Conservation (phyloP, 2,329 filamentous ascomycete species). For the Paecilomyces variotii region DNA sequence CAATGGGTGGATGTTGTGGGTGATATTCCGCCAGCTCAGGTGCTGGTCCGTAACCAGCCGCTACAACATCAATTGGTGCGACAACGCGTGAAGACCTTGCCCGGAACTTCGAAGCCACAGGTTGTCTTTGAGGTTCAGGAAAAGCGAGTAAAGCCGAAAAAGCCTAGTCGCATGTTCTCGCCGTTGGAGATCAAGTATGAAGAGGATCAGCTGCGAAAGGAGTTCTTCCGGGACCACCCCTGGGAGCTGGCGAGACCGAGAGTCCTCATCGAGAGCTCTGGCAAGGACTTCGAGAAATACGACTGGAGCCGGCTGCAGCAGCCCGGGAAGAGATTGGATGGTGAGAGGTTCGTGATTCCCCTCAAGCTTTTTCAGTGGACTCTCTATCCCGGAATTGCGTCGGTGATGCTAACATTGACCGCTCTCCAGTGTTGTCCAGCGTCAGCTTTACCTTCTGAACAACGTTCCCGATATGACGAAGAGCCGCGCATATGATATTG, state of each 20-base stretch:
- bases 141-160: constrained; percentile 44
- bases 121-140: constrained; percentile 28
- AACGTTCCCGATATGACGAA: constrained; percentile 51
- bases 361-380: not conserved
- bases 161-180: constrained; percentile 69
- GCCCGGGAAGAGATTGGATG: constrained; percentile 65
- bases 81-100: constrained; percentile 28
- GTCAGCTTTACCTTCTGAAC: constrained; percentile 78
- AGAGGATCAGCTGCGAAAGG: constrained; percentile 71
- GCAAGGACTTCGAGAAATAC: constrained; percentile 65
- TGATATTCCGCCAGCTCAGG: constrained; percentile 52
- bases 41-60: constrained; percentile 51
- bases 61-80: constrained; percentile 36
- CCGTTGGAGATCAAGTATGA: constrained; percentile 70
- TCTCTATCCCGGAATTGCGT: not conserved
- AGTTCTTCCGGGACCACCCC: constrained; percentile 89
- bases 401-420: constrained; percentile 6
- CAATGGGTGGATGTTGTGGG: constrained; percentile 51
- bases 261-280: constrained; percentile 75
- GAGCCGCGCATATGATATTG: constrained; percentile 71
- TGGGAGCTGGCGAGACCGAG: constrained; percentile 92
- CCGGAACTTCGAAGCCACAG: constrained; percentile 21
- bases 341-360: constrained; percentile 60
- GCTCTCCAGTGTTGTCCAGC: constrained; percentile 70
- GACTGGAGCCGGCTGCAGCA: constrained; percentile 78